A percentile compares a stretch with the other conserved stretches of the same genome.
These are phyloP conservation scores for Xylariales sp. DNA, from an alignment of 2,329 filamentous ascomycete genomes.

Conservation along the genomic window DNA sequence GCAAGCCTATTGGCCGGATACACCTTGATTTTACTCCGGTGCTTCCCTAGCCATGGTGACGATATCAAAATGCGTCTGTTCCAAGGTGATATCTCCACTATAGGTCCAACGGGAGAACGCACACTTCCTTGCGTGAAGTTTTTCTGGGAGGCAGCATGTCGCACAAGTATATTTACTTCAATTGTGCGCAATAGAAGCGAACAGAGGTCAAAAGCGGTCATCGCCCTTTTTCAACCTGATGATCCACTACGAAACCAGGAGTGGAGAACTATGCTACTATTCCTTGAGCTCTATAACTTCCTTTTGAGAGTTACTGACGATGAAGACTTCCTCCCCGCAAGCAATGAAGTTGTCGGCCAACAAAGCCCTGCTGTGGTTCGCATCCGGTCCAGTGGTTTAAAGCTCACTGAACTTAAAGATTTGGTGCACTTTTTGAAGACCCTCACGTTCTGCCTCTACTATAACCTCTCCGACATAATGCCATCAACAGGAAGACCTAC, in stretches of 20 bases:
- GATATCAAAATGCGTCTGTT: slow-evolving; percentile 95
- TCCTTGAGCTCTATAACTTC: slow-evolving; percentile 92
- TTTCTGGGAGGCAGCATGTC: slow-evolving; percentile 66
- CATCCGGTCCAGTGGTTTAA: slow-evolving; percentile 62
- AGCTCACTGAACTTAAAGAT: slow-evolving; percentile 64
- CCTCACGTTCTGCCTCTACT: slow-evolving; percentile 83
- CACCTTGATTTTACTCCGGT: slow-evolving; percentile 76
- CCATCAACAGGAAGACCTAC: slow-evolving; percentile 16
- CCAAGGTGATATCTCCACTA: slow-evolving; percentile 58
- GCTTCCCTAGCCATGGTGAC: slow-evolving; percentile 76
- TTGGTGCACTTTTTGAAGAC: slow-evolving; percentile 87
- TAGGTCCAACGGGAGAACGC: slow-evolving; percentile 26
- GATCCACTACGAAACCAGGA: slow-evolving; percentile 56
- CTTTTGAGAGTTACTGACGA: slow-evolving; percentile 91
- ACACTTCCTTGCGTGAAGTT: slow-evolving; percentile 69
- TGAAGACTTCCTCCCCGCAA: slow-evolving; percentile 81
- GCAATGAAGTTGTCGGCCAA: slow-evolving; percentile 31
- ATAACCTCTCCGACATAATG: slow-evolving; percentile 65
- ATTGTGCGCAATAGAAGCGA: slow-evolving; percentile 25
- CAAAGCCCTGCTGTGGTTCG: slow-evolving; percentile 38
- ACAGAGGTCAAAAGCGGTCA: slow-evolving; percentile 18
- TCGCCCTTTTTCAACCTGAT: slow-evolving; percentile 22
- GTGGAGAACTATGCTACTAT: slow-evolving; percentile 85
- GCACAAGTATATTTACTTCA: slow-evolving; percentile 34
- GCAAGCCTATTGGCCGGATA: slow-evolving; percentile 79